Conservation (phyloP, 495 filamentous ascomycete genomes). For the Tuber indicum region DNA sequence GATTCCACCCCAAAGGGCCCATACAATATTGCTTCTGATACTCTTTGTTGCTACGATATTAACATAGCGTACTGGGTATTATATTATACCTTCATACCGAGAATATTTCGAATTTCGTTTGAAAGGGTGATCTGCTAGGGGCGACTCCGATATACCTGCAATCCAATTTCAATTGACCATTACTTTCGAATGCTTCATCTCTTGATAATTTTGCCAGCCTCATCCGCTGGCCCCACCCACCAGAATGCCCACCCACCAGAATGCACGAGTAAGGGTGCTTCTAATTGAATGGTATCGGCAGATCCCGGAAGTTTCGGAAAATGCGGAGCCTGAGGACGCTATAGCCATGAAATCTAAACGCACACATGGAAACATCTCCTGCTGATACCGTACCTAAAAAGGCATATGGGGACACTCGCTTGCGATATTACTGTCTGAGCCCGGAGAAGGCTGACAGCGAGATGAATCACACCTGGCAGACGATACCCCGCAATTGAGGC, state of each 20-base stretch:
- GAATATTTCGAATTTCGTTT: neutral
- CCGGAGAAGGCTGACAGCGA: neutral
- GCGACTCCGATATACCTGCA: neutral
- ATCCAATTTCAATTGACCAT: neutral
- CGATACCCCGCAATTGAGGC: neutral
- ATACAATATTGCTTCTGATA: neutral
- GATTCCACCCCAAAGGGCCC: neutral
- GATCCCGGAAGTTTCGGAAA: neutral
- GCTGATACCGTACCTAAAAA: neutral
- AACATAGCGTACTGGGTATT: neutral
- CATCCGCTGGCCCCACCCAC: neutral
- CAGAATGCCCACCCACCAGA: neutral
- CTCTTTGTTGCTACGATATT: neutral
- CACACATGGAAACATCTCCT: neutral
- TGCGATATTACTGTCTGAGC: neutral
- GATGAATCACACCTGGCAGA: neutral
- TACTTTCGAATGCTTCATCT: neutral
- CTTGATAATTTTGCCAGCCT: neutral
- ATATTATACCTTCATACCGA: neutral
- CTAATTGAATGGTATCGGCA: neutral
- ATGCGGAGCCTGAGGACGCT: neutral
- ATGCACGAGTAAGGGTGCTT: neutral
- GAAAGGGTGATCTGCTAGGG: neutral
- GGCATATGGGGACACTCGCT: neutral
- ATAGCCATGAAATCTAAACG: neutral